phyloP scores from a whole-genome alignment of 1,139 yeast species.

The Trichomonascaceae sp. region DNA sequence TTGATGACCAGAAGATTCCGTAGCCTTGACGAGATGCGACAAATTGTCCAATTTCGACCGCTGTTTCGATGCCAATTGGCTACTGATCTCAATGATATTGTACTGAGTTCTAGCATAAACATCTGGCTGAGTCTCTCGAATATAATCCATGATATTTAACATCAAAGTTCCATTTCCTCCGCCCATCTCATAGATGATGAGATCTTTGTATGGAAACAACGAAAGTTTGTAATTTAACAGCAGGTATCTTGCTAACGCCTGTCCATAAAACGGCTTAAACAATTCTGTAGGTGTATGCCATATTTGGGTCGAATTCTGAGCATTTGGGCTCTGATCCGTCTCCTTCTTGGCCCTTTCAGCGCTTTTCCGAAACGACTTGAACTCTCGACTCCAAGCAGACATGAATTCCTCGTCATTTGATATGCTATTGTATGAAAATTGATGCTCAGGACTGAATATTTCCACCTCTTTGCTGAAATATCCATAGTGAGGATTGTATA shows the following conservation, averaged over 20 bases:
- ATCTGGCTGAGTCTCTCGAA: constrained; percentile 60
- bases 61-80: constrained; percentile 63
- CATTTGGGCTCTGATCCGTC: constrained; percentile 7
- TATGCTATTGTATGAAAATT: constrained; percentile 51
- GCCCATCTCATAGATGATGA: constrained; percentile 79
- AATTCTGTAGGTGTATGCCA: constrained; percentile 93
- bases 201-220: constrained; percentile 58
- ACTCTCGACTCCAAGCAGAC: constrained; percentile 63
- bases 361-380: constrained; percentile 22
- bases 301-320: constrained; percentile 48
- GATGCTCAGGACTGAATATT: constrained; percentile 46
- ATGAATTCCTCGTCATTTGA: constrained; percentile 65
- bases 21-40: constrained; percentile 22
- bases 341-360: constrained; percentile 20
- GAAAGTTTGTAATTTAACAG: constrained; percentile 62
- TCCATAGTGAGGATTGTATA: constrained; percentile 77
- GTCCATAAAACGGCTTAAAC: constrained; percentile 74
- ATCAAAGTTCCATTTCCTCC: constrained; percentile 88
- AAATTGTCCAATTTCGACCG: constrained; percentile 20
- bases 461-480: constrained; percentile 75
- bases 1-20: constrained; percentile 37
- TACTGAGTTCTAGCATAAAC: constrained; percentile 63
- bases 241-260: constrained; percentile 71
- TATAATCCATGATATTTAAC: constrained; percentile 67
- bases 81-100: constrained; percentile 70